phyloP scores from a whole-genome alignment of 768 basidiomycete genomes.

The Suillus lakei region DNA sequence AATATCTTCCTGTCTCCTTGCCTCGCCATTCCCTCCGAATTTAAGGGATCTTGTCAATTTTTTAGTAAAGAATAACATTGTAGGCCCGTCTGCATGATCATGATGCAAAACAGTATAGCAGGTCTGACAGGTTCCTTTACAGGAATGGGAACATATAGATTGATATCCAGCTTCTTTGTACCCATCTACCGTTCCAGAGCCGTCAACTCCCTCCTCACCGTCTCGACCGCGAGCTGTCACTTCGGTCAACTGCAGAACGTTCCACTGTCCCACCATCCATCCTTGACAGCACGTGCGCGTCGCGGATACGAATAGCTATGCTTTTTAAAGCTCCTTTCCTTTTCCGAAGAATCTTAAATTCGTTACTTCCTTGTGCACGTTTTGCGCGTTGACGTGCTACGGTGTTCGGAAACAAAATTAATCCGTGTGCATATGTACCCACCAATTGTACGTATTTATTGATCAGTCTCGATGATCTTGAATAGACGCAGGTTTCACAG shows the following conservation, averaged over 20 bases:
- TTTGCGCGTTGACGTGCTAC: neutral
- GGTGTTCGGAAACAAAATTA: neutral
- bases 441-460: slow-evolving; percentile 2
- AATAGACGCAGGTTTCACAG: neutral
- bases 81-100: neutral
- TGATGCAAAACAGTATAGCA: slow-evolving; percentile 13
- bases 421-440: neutral
- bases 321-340: slow-evolving; percentile 51
- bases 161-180: slow-evolving; percentile 64
- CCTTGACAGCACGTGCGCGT: slow-evolving; percentile 69
- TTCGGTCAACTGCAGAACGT: slow-evolving; percentile 22
- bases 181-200: slow-evolving; percentile 78
- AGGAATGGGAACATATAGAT: slow-evolving; percentile 78
- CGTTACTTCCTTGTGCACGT: neutral
- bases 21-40: slow-evolving; percentile 38
- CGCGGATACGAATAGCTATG: slow-evolving; percentile 49
- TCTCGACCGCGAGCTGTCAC: slow-evolving; percentile 27
- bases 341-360: slow-evolving; percentile 24
- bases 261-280: slow-evolving; percentile 48
- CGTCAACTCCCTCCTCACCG: slow-evolving; percentile 56
- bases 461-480: neutral
- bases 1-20: slow-evolving; percentile 13
- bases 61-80: slow-evolving; percentile 44
- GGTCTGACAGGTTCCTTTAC: slow-evolving; percentile 35
- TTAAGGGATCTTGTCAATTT: slow-evolving; percentile 36